phyloP scores from a whole-genome alignment of 257 asterid genomes.

The Verbascum thapsus region DNA sequence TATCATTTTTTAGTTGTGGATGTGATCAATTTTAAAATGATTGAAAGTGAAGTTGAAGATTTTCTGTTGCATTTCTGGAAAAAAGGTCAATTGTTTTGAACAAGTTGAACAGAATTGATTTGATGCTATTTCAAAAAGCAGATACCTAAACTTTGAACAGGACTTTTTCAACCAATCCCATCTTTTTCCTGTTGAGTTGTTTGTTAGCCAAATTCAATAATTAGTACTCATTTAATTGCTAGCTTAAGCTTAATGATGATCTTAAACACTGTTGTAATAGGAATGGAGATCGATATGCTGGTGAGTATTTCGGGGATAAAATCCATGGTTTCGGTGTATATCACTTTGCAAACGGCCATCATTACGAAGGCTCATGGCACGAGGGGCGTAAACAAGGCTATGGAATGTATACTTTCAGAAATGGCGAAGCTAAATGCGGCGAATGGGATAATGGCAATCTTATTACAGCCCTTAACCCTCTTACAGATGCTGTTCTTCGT shows the following conservation, averaged over 20 bases:
- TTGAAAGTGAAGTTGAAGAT: background rate
- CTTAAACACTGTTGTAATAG: slow-evolving; percentile 38
- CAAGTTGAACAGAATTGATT: slow-evolving; percentile 19
- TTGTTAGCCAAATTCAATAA: slow-evolving; percentile 16
- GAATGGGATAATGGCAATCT: slow-evolving; percentile 67
- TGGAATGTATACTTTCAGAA: slow-evolving; percentile 62
- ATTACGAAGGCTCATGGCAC: slow-evolving; percentile 80
- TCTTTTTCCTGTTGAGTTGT: slow-evolving; percentile 27
- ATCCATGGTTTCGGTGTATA: slow-evolving; percentile 72
- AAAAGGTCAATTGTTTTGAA: background rate
- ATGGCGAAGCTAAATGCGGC: slow-evolving; percentile 54
- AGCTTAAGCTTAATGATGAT: slow-evolving; percentile 26
- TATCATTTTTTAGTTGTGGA: no score
- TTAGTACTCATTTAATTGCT: no score
- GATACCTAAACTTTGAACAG: slow-evolving; percentile 10
- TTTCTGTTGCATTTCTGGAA: background rate
- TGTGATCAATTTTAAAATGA: no score
- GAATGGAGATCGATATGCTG: slow-evolving; percentile 65
- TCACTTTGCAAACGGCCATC: slow-evolving; percentile 66
- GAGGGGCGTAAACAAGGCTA: slow-evolving; percentile 73
- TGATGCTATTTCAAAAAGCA: background rate
- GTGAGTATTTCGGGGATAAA: slow-evolving; percentile 73
- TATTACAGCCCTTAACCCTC: slow-evolving; percentile 35
- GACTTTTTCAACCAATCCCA: slow-evolving; percentile 13
- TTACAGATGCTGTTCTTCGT: slow-evolving; percentile 40